Percentiles rank a stretch among this genome's conserved stretches.
These are phyloP conservation scores for Globisporangium barbulae DNA, from an alignment of 352 stramenopile genomes.

Conservation along the genomic window DNA sequence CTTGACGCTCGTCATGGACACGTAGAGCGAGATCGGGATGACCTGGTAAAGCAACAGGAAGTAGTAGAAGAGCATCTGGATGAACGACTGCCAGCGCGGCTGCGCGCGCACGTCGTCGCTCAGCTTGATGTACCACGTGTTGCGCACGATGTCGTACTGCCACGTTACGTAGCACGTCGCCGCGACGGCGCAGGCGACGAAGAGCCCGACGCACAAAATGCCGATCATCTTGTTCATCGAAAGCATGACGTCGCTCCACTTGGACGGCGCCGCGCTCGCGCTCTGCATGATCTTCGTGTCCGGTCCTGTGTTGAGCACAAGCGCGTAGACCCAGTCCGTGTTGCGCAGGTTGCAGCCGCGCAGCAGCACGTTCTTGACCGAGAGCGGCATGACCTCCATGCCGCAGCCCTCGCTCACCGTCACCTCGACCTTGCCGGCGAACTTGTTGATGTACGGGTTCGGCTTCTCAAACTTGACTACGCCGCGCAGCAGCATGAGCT, in stretches of 20 bases:
- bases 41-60: slow-evolving; percentile 90
- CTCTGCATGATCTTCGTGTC: slow-evolving; percentile 93
- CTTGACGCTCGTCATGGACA: slow-evolving; percentile 89
- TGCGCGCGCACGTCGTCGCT: slow-evolving; percentile 30
- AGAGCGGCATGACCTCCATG: slow-evolving; percentile 73
- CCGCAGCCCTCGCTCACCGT: slow-evolving; percentile 58
- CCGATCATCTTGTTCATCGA: slow-evolving; percentile 82
- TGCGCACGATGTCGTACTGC: slow-evolving; percentile 66
- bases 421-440: slow-evolving; percentile 80
- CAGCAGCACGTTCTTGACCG: slow-evolving; percentile 88
- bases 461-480: slow-evolving; percentile 72
- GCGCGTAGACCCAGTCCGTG: slow-evolving; percentile 83
- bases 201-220: slow-evolving; percentile 60
- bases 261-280: slow-evolving; percentile 64
- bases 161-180: slow-evolving; percentile 76
- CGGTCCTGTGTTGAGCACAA: slow-evolving; percentile 88
- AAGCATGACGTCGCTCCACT: slow-evolving; percentile 84
- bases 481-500: slow-evolving; percentile 54
- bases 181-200: slow-evolving; percentile 59
- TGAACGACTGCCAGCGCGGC: slow-evolving; percentile 49
- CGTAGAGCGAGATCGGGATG: slow-evolving; percentile 93
- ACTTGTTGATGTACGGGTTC: slow-evolving; percentile 88
- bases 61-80: slow-evolving; percentile 93
- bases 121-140: slow-evolving; percentile 76
- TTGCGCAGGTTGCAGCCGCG: slow-evolving; percentile 87